These are phyloP conservation scores for Metschnikowia peoriensis DNA, from an alignment of 805 yeast genomes.

Conservation along the genomic window DNA sequence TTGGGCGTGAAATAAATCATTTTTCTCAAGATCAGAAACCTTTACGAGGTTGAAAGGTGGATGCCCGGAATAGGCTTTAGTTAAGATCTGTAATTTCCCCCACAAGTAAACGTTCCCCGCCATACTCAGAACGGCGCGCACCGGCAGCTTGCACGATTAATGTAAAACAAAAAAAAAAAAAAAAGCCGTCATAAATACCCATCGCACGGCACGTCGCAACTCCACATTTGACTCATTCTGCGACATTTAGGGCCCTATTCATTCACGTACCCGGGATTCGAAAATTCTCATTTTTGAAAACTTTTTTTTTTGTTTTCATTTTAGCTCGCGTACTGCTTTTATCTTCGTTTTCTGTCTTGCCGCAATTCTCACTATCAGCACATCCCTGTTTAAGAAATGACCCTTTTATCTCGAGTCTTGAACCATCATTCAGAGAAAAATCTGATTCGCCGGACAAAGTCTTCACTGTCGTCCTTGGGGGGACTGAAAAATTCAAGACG, in stretches of 20 bases:
- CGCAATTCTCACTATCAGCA: no score
- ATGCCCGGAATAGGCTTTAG: background rate
- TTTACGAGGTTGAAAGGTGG: background rate
- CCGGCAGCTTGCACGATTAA: background rate
- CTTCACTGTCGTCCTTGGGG: background rate
- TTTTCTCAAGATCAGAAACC: no score
- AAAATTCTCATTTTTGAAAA: no score
- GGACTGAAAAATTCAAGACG: constrained; percentile 1
- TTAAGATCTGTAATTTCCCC: background rate
- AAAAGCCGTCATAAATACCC: background rate
- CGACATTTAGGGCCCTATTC: no score
- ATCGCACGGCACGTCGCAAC: background rate
- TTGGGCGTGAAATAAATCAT: no score
- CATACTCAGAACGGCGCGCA: background rate
- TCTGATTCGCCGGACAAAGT: constrained; percentile 3
- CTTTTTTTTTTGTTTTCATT: no score
- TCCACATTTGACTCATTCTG: background rate
- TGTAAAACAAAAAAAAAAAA: background rate
- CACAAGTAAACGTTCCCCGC: background rate
- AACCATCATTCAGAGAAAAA: constrained; percentile 19
- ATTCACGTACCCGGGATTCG: no score
- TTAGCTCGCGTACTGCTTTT: no score
- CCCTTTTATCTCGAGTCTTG: constrained; percentile 24
- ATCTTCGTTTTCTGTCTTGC: no score
- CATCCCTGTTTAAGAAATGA: constrained; percentile 10